Evolutionary conservation across 1,139 yeast genomes (phyloP).

Genomic region (Wickerhamomyces sp.): DNA sequence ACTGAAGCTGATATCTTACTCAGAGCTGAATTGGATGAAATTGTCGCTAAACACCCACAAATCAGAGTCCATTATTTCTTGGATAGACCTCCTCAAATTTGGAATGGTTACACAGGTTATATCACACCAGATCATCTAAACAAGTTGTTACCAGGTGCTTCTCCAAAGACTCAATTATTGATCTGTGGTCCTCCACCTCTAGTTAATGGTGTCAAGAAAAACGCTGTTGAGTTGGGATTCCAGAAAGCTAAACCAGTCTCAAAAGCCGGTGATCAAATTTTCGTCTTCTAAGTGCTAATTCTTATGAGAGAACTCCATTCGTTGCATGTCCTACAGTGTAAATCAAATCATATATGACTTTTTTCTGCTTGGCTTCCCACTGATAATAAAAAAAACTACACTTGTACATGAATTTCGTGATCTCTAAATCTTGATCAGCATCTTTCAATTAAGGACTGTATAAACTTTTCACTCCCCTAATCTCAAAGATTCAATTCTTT

Average conservation of each 20-base stretch:
- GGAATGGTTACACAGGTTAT: constrained; percentile 82
- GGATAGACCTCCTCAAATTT: constrained; percentile 66
- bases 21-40: constrained; percentile 70
- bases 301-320: neutral
- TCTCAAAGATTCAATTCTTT: constrained; percentile 29
- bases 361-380: neutral
- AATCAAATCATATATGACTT: neutral
- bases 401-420: too few relatives aligned
- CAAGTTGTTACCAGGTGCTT: constrained; percentile 59
- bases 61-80: constrained; percentile 72
- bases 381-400: too few relatives aligned
- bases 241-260: constrained; percentile 88
- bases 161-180: constrained; percentile 61
- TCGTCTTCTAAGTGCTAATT: constrained; percentile 52
- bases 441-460: neutral
- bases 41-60: constrained; percentile 56
- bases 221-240: constrained; percentile 78
- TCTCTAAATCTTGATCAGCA: too few relatives aligned
- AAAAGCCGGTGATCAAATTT: constrained; percentile 89
- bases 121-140: constrained; percentile 74
- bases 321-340: neutral
- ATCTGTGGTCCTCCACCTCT: constrained; percentile 96
- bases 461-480: constrained; percentile 16
- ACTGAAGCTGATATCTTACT: constrained; percentile 74
- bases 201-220: constrained; percentile 77